Conservation (phyloP, 192 early-diverging fungal species). For the Lobosporangium transversale region DNA sequence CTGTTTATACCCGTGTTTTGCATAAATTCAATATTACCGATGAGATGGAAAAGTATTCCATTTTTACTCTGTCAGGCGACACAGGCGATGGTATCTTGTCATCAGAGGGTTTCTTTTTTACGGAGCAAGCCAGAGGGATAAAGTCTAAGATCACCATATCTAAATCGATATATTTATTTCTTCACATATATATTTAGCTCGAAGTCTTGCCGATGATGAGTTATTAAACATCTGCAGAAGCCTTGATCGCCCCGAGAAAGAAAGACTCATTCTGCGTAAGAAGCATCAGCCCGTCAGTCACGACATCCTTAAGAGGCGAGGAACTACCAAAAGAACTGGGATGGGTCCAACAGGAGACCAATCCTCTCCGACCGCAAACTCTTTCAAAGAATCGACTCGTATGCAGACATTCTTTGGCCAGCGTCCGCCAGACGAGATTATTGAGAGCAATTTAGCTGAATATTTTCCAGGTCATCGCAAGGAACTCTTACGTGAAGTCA, state of each 20-base stretch:
- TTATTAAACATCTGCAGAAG: constrained; percentile 79
- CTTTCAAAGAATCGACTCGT: constrained; percentile 55
- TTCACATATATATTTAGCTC: too few relatives aligned
- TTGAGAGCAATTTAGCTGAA: constrained; percentile 89
- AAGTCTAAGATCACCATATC: background rate
- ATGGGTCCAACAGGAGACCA: constrained; percentile 38
- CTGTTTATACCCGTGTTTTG: constrained; percentile 77
- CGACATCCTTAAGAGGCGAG: constrained; percentile 60
- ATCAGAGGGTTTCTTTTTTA: too few relatives aligned
- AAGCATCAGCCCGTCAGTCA: constrained; percentile 70
- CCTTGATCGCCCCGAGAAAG: constrained; percentile 70
- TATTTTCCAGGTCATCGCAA: constrained; percentile 83
- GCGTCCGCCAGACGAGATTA: constrained; percentile 92
- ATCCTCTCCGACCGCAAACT: constrained; percentile 51
- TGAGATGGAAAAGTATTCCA: constrained; percentile 75
- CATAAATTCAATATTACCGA: constrained; percentile 86
- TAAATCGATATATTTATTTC: too few relatives aligned
- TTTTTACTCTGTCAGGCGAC: constrained; percentile 78
- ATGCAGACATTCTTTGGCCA: constrained; percentile 90
- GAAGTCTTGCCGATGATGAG: constrained; percentile 80
- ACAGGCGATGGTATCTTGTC: constrained; percentile 66
- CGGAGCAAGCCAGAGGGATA: too few relatives aligned
- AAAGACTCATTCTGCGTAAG: constrained; percentile 77
- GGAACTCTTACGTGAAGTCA: constrained; percentile 48
- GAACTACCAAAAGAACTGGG: constrained; percentile 42